A percentile compares a stretch with the other conserved stretches of the same genome.
These are phyloP conservation scores for Whalleya microplaca DNA, from an alignment of 2,329 filamentous ascomycete species.

Conservation along the genomic window DNA sequence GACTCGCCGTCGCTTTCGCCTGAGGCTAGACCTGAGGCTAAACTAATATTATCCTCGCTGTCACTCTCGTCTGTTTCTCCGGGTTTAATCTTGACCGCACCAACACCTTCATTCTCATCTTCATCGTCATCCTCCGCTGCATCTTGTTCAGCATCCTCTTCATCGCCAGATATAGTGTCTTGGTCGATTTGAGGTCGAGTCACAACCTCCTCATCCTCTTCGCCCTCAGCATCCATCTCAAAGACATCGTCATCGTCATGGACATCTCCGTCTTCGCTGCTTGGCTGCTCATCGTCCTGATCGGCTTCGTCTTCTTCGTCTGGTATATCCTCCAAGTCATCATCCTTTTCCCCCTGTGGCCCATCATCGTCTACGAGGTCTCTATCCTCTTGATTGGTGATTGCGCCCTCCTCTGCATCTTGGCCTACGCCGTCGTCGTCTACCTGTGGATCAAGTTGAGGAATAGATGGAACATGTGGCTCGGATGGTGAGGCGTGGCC, in stretches of 20 bases:
- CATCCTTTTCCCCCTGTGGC: conserved; percentile 14
- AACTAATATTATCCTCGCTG: conserved; percentile 37
- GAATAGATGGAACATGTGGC: too few relatives aligned
- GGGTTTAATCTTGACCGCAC: conserved; percentile 60
- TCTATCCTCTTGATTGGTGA: conserved; percentile 34
- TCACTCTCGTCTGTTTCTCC: conserved; percentile 51
- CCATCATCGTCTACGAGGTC: conserved; percentile 9
- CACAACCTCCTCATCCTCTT: conserved; percentile 44
- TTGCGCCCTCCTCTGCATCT: conserved; percentile 26
- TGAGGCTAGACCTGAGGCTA: conserved; percentile 34
- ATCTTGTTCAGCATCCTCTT: conserved; percentile 36
- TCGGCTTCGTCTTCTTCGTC: conserved; percentile 36
- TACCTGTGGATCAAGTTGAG: too few relatives aligned
- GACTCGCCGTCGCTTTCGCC: conserved; percentile 35
- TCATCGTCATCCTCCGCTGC: conserved; percentile 42
- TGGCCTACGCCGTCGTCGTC: too few relatives aligned
- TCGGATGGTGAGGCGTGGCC: conserved; percentile 28
- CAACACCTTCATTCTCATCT: conserved; percentile 58
- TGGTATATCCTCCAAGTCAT: conserved; percentile 22
- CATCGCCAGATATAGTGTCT: conserved; percentile 36
- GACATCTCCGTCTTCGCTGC: conserved; percentile 37
- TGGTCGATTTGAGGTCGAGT: conserved; percentile 18
- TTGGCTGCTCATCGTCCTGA: conserved; percentile 24
- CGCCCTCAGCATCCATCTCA: conserved; percentile 48
- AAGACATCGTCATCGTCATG: conserved; percentile 41